Evolutionary conservation across 192 early-diverging fungal genomes (phyloP), one percentile per base, ranked within the genome.

Genomic region (Rhizoclosmatium sp.): DNA sequence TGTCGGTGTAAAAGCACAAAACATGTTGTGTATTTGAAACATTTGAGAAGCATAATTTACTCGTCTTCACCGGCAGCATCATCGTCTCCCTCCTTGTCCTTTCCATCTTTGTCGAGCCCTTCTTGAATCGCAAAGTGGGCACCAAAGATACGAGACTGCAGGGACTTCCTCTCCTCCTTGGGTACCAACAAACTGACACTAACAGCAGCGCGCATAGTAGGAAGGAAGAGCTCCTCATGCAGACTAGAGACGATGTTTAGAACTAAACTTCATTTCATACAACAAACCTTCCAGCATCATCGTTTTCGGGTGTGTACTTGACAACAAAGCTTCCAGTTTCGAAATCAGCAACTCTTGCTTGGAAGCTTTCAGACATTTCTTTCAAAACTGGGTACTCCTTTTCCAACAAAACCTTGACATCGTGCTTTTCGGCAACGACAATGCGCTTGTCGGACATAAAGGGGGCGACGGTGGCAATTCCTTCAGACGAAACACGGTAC

Each of bases 121-220:
- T 14, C 59, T 62, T 62, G 68, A 44, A 61, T 45, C 0, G 23
- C 51, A 71, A 78, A 69, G 69, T 69, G 67, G 23, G 66, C 59
- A 3, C 77, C 68, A 62, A 70, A 70, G 58, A 70, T 40, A 7
- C 68, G 23, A 14, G 42, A 61, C 23, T 47, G 40, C 49, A 78
- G 59, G 49, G 67, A 70, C 48, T 78, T 68, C 39, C 86, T 69
- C 71, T 88, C 90, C 48, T 67, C 65, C 66, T 89, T 91, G 70
- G 85, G 85, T 14, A 91, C 47, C 51, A 91, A 81, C 54, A 91
- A 69, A 21, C 82, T 85, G 12, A 73, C 79, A 54, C 82, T 84
- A 14, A 88, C 86, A 14, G 68, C 41, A 4, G 89, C 86, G 4
- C 87, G 73, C 84, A 88, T 90, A 40, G 89, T 74, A 2, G 89